These are phyloP conservation scores for Penicillium sp. DNA, from an alignment of 2,329 filamentous ascomycete species.

Conservation along the genomic window DNA sequence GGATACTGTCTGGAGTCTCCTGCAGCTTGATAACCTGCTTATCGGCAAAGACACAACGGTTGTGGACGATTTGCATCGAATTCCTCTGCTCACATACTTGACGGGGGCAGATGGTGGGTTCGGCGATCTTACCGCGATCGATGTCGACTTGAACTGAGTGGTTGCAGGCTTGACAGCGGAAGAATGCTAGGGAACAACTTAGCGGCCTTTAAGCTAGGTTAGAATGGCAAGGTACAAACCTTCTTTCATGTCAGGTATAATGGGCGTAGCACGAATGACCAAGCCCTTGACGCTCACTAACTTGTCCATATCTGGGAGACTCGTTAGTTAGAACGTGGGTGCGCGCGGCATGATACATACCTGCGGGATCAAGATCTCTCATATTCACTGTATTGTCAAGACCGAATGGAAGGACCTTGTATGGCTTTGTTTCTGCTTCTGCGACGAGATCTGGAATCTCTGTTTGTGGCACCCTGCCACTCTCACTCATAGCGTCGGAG, in stretches of 20 bases:
- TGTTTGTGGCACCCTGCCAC: conserved; percentile 35
- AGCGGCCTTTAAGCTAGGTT: neutral
- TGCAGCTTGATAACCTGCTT: conserved; percentile 99
- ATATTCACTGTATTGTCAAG: conserved; percentile 87
- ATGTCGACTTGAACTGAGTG: conserved; percentile 89
- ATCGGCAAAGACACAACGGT: conserved; percentile 90
- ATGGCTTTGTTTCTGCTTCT: conserved; percentile 79
- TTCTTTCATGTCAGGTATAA: conserved; percentile 99
- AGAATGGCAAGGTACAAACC: conserved; percentile 40
- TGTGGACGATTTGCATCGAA: conserved; percentile 98
- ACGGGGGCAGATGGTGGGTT: conserved; percentile 88
- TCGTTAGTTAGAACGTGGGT: neutral
- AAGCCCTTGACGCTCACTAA: conserved; percentile 93
- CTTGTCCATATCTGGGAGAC: conserved; percentile 81
- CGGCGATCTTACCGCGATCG: conserved; percentile 93
- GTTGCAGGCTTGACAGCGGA: conserved; percentile 91
- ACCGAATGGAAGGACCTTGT: conserved; percentile 87
- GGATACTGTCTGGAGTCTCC: conserved; percentile 93
- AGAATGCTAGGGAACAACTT: conserved; percentile 69
- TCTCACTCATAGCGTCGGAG: conserved; percentile 69
- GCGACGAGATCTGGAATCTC: conserved; percentile 71
- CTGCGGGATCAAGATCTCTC: conserved; percentile 88
- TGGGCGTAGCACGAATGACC: conserved; percentile 91
- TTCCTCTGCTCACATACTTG: conserved; percentile 81
- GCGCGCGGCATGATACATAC: conserved; percentile 45